Base-by-base conservation (phyloP, 2,329 filamentous ascomycete genomes). In the Pleoardoris graminearum region DNA sequence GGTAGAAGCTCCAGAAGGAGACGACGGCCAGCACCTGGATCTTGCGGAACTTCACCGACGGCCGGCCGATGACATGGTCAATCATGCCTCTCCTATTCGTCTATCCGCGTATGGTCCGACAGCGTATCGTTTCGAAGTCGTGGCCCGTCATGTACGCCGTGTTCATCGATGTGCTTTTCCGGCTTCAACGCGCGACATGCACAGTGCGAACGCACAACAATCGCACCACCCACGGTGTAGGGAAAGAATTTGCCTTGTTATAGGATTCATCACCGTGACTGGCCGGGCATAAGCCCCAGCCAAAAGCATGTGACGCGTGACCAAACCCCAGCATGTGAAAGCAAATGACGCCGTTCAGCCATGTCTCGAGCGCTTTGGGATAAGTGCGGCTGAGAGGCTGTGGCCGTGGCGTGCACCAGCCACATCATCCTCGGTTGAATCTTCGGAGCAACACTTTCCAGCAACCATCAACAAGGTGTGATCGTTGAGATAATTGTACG, bases 21-120 rank as follows among this genome's bases (percentile, higher is more conserved):
- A 97, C 82, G 12, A 97, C 94, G 19, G 89, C 87, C 61, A 97
- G 83, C 63, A 99, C 91, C 74, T 97, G 93, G 45, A 95, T 87
- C 68, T 95, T 91, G 59, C 93, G 86, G 67, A 95, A 96, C 77
- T 93, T 90, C 68, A 89, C 86, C 55, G 92, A 97, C 29, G 93
- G 93, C 59, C 91, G 86, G 58, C 93, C 93, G 43, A 97, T 80
- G 51, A 97, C 88, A 80, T 97, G 93, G 75, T 97, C 93, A 60
- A 73, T 73, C 71, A 74, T 74, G 48, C 27, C 60, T 21, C 43
- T 36, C 6, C 7, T 14, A 12, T 21, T 10, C 21, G 10, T 19
- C 14, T 32, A 16, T 27, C 41, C 22, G 27, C 8, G 41, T 45
- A 21, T 23, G 6, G 12, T n/a, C 1, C 30, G 12, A 19, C 27